Base-by-base conservation (phyloP, 306 rosid species). In the Acacia melanoxylon region DNA sequence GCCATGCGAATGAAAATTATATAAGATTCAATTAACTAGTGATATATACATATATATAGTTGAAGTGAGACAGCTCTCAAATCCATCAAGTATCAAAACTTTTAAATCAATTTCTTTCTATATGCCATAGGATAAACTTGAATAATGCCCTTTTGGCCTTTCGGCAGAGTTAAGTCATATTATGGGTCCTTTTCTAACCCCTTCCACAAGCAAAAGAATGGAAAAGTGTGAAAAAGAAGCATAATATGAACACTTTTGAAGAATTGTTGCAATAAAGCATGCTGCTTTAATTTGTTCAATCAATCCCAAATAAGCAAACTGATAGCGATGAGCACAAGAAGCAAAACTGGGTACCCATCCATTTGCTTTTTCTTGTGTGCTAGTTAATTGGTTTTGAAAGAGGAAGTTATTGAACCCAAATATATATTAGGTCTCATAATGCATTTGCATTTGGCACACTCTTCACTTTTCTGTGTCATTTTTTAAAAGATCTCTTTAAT, bases 151-250 rank as follows among this genome's bases (percentile, higher is more conserved):
- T 61, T 80, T 62, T 10, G 83, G 42, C 78, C 83, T 80, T 80
- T 80, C 83, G 83, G 83, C 83, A 80, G 73, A 44, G 66, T 80
- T 58, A 72, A 72, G 73, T 72, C 78, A 42, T 59, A n/a, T 45
- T 71, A 58, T 37, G 22, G 45, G 58, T 72, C 72, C 72, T 61
- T 80, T 61, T 59, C 78, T 58, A 59, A 20, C 72, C 72, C 73
- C 68, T 27, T 65, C 71, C 16, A 7, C 22, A 67, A 71, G n/a
- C 33, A 80, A 71, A 80, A 71, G 48, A 58, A 71, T 70, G 71
- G 8, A 19, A 59, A 61, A 61, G 76, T 63, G 14, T 29, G 2
- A n/a, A 70, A 45, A 20, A 71, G 19, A 27, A 79, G 25, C 58
- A 37, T n/a, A 19, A 20, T 33, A 33, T 33, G 31, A 45, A 24